These are phyloP conservation scores for button mushroom (Agaricus bisporus) DNA, from an alignment of 768 basidiomycete genomes.

Conservation along the genomic window DNA sequence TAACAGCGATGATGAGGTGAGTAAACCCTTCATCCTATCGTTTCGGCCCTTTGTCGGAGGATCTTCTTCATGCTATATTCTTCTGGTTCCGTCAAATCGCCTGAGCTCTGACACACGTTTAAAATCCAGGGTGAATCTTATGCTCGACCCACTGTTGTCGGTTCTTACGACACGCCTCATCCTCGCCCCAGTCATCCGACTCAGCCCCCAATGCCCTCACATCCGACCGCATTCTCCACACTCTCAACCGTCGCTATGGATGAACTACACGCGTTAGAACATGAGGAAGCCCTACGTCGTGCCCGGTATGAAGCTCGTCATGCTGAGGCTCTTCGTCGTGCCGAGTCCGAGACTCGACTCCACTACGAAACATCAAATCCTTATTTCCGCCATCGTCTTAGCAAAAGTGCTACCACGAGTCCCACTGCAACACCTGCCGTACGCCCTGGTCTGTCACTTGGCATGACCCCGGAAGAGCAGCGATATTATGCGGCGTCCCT, in stretches of 20 bases:
- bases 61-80: conserved; percentile 7
- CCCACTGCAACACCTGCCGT: conserved; percentile 33
- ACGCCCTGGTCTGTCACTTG: conserved; percentile 25
- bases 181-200: conserved; percentile 23
- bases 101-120: conserved; percentile 1
- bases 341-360: conserved; percentile 66
- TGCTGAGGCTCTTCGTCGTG: conserved; percentile 60
- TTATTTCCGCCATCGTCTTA: conserved; percentile 24
- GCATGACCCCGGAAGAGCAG: conserved; percentile 26
- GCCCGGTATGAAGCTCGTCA: conserved; percentile 83
- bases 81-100: conserved; percentile 1
- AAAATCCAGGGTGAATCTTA: conserved; percentile 44
- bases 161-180: conserved; percentile 38
- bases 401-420: conserved; percentile 66
- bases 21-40: conserved; percentile 21
- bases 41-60: conserved; percentile 5
- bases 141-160: conserved; percentile 47
- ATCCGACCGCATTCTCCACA: conserved; percentile 53
- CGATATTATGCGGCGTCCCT: conserved; percentile 34
- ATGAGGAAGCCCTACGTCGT: conserved; percentile 73
- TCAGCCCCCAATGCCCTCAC: conserved; percentile 15
- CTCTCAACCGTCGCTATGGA: conserved; percentile 78
- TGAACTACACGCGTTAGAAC: conserved; percentile 85
- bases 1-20: conserved; percentile 81
- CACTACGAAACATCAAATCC: conserved; percentile 18